Base-by-base conservation (phyloP, 495 filamentous ascomycete species). In the Aspergillus baeticus region DNA sequence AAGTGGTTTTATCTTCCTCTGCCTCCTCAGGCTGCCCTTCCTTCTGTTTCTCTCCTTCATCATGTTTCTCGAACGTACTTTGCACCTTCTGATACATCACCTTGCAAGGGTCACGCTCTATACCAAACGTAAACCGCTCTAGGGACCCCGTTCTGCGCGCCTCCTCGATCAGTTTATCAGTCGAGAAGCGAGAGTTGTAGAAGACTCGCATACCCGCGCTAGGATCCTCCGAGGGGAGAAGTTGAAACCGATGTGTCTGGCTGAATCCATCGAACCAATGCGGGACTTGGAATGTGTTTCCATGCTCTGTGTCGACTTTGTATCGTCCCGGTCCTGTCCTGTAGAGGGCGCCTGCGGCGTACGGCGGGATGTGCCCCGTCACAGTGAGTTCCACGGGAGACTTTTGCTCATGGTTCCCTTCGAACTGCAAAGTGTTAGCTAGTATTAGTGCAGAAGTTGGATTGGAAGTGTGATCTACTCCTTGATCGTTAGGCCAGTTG, bases 211-310 rank as follows among this genome's bases (percentile, higher is more conserved):
- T 72, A 0, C 63, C 17, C 1, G 62, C 36, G 17, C 70, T 45
- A 10, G 51, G 46, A 13, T 57, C 61, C 5, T 72, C 48, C 5
- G 71, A 49, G n/a, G 58, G 57, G 14, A 69, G 60, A 31, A 92
- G 84, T 54, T 88, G 77, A 70, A 94, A 92, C 13, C 83, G 81
- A 60, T 91, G 88, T 2, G 82, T 84, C 55, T 90, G 86, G n/a
- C 78, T 78, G 39, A 91, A 83, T n/a, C 87, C 84, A 67, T 92
- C 86, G 56, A 92, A 90, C 90, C 89, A 94, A 63, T 94, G 90
- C 0, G 69, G 79, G 7, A 82, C 69, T 23, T 72, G 68, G 59
- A 82, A 82, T 0, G 78, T 81, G 1, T 77, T 77, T 29, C 80
- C 81, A 0, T 80, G 69, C 14, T 83, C 78, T 14, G 77, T 77